phyloP scores from a whole-genome alignment of 805 yeast genomes.

The Cyberlindnera nakhonratchasimensis region DNA sequence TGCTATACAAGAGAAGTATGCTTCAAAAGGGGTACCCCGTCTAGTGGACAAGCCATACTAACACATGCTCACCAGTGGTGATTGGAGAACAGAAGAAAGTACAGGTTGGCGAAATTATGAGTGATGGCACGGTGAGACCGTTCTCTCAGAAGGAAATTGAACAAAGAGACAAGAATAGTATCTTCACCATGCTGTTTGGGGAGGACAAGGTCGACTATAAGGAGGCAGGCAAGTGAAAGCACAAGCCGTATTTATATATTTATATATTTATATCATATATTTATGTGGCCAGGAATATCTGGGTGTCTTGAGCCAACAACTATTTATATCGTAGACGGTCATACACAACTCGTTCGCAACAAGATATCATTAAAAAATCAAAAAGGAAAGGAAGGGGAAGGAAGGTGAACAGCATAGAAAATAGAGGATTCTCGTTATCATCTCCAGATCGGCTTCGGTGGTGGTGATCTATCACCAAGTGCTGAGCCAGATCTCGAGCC shows the following conservation, averaged over 20 bases:
- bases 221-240: slow-evolving; percentile 12
- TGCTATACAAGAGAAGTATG: slow-evolving; percentile 24
- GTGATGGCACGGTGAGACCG: slow-evolving; percentile 24
- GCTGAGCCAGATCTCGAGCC: slow-evolving; percentile 10
- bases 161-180: slow-evolving; percentile 20
- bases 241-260: not conserved
- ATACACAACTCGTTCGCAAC: not conserved
- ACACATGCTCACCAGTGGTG: slow-evolving; percentile 10
- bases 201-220: slow-evolving; percentile 25
- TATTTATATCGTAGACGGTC: no score
- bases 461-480: slow-evolving; percentile 12
- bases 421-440: not conserved
- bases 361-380: not conserved
- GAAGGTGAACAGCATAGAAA: no score
- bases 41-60: not conserved
- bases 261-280: not conserved
- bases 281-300: not conserved
- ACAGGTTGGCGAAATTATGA: slow-evolving; percentile 26
- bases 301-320: not conserved
- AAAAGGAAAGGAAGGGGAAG: not conserved
- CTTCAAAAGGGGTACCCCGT: no score
- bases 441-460: slow-evolving; percentile 18
- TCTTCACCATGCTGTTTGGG: slow-evolving; percentile 23
- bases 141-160: slow-evolving; percentile 23
- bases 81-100: slow-evolving; percentile 24